Conservation (phyloP, 129 eudicot species). For the Centaurea solstitialis region DNA sequence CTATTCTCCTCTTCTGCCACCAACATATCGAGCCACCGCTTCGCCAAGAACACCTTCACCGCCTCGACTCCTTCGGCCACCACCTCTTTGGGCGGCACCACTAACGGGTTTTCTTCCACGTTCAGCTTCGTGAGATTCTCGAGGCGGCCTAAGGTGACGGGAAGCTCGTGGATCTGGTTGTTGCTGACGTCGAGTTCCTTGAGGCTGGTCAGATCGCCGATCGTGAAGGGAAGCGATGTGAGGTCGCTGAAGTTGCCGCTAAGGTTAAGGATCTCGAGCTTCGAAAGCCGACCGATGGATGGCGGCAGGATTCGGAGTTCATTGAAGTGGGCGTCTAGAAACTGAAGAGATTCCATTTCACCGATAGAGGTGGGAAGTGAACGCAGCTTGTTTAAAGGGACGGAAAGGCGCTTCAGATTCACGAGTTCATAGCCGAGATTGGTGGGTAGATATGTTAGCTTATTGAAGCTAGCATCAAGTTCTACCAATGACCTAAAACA, state of each 20-base stretch:
- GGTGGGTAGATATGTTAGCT: conserved; percentile 82
- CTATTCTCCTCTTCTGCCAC: conserved; percentile 64
- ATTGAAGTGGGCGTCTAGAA: conserved; percentile 83
- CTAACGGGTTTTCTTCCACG: conserved; percentile 76
- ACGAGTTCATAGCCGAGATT: conserved; percentile 77
- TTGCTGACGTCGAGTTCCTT: conserved; percentile 90
- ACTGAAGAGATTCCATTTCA: conserved; percentile 71
- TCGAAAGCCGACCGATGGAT: conserved; percentile 62
- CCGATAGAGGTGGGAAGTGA: conserved; percentile 89
- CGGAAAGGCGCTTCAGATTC: conserved; percentile 59
- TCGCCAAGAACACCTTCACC: conserved; percentile 71
- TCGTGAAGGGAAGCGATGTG: conserved; percentile 66
- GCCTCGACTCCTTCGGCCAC: conserved; percentile 67
- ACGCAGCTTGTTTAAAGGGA: conserved; percentile 78
- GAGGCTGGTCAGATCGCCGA: conserved; percentile 73
- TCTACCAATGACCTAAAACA: conserved; percentile 72
- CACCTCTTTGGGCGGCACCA: conserved; percentile 75
- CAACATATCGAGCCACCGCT: conserved; percentile 62
- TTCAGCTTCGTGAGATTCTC: conserved; percentile 63
- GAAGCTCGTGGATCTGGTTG: conserved; percentile 90
- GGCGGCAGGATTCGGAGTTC: conserved; percentile 80
- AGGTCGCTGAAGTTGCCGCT: conserved; percentile 89
- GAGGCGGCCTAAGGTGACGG: conserved; percentile 77
- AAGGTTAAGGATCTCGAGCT: conserved; percentile 72
- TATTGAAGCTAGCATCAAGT: conserved; percentile 90